Conservation (phyloP, 2,329 filamentous ascomycete genomes). For the Exophiala spinifera region DNA sequence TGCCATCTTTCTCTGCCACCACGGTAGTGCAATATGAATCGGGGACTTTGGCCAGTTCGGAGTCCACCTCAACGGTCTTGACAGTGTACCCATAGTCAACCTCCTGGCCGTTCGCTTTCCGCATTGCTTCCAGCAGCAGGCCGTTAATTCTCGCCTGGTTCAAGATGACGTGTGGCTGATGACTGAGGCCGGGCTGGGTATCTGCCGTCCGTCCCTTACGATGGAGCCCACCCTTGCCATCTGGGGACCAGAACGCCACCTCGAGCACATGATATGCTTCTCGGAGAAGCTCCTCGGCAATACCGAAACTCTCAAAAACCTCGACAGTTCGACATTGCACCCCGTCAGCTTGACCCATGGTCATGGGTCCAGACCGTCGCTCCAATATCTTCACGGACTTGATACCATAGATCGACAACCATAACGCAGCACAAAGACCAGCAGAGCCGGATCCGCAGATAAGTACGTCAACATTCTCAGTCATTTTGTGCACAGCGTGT, state of each 20-base stretch:
- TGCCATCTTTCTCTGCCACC: constrained; percentile 42
- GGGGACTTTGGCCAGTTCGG: constrained; percentile 35
- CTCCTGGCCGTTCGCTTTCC: constrained; percentile 39
- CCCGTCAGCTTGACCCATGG: constrained; percentile 62
- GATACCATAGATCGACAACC: constrained; percentile 58
- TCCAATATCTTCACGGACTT: constrained; percentile 49
- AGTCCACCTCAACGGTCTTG: constrained; percentile 50
- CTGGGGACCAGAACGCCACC: constrained; percentile 52
- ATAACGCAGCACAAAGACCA: constrained; percentile 59
- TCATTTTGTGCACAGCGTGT: constrained; percentile 12
- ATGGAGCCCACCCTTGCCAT: constrained; percentile 40
- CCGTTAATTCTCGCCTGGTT: constrained; percentile 57
- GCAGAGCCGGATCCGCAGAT: constrained; percentile 62
- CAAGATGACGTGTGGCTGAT: constrained; percentile 56
- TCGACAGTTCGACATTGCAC: constrained; percentile 61
- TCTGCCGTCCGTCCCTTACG: constrained; percentile 52
- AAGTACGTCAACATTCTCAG: constrained; percentile 49
- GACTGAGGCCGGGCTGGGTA: constrained; percentile 52
- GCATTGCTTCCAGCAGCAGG: constrained; percentile 53
- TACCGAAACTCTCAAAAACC: constrained; percentile 59
- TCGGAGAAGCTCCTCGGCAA: constrained; percentile 53
- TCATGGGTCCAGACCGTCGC: constrained; percentile 52
- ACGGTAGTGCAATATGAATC: constrained; percentile 47
- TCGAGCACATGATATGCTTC: constrained; percentile 60
- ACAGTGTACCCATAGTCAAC: constrained; percentile 58